Conservation (phyloP, 140 eudicot genomes). For the Stevia rebaudiana region DNA sequence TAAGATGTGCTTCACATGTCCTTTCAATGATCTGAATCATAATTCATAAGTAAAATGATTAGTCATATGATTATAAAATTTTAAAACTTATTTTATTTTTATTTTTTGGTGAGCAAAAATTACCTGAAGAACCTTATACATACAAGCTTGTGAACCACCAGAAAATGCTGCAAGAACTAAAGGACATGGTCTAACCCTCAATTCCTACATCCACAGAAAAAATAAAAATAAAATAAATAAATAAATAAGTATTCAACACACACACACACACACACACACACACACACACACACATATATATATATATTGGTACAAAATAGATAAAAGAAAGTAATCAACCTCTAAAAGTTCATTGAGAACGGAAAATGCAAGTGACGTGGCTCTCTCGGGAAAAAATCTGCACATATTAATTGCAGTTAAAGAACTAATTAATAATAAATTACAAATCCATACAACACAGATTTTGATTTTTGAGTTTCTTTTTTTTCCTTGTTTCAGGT, state of each 20-base stretch:
- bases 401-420: slow-evolving; percentile 19
- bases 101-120: neutral
- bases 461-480: neutral
- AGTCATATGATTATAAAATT: neutral
- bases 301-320: neutral
- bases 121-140: slow-evolving; percentile 95
- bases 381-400: slow-evolving; percentile 79
- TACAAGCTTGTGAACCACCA: slow-evolving; percentile 87
- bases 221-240: too few relatives aligned
- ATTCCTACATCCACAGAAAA: slow-evolving; percentile 40
- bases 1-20: slow-evolving; percentile 71
- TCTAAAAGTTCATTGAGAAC: slow-evolving; percentile 68
- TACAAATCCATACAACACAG: neutral
- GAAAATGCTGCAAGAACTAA: slow-evolving; percentile 63
- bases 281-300: too few relatives aligned
- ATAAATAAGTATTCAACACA: too few relatives aligned
- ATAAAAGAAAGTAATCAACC: slow-evolving; percentile 38
- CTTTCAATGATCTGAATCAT: slow-evolving; percentile 72
- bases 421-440: neutral
- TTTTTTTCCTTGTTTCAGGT: neutral
- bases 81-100: neutral
- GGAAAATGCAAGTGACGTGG: slow-evolving; percentile 74
- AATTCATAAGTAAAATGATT: neutral
- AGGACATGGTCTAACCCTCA: slow-evolving; percentile 64
- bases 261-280: too few relatives aligned